A percentile compares a stretch with the other conserved stretches of the same genome.
Evolutionary conservation across 305 asterid genomes (phyloP).

Genomic region (Plantago lanceolata): DNA sequence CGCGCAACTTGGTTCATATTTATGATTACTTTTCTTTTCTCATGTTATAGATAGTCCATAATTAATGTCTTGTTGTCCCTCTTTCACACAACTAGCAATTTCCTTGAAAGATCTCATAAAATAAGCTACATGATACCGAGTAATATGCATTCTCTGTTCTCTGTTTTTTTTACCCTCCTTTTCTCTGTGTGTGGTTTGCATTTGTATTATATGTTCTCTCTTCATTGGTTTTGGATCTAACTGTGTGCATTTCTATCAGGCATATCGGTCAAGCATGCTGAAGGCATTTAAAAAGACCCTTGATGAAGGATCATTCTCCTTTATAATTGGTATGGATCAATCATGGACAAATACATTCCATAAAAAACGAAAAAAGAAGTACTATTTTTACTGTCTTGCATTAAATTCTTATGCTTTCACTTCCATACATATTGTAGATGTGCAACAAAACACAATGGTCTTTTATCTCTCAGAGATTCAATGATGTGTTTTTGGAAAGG

Average conservation of each 20-base stretch:
- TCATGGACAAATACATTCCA: constrained; percentile 24
- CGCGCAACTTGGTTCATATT: too few relatives aligned
- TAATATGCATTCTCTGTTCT: not conserved
- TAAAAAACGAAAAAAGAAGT: not conserved
- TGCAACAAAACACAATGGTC: constrained; percentile 17
- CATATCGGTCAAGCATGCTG: constrained; percentile 97
- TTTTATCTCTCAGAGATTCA: constrained; percentile 30
- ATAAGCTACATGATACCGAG: not conserved
- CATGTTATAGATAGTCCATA: too few relatives aligned
- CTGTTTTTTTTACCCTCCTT: not conserved
- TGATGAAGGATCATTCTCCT: constrained; percentile 90
- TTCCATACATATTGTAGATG: constrained; percentile 19
- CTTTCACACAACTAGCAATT: too few relatives aligned
- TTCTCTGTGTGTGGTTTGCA: constrained; percentile 8
- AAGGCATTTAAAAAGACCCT: constrained; percentile 97
- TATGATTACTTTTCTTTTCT: too few relatives aligned
- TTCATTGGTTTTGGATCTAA: constrained; percentile 20
- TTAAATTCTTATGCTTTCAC: constrained; percentile 15
- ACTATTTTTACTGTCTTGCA: constrained; percentile 5
- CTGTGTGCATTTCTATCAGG: constrained; percentile 45
- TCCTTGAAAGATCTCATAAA: not conserved
- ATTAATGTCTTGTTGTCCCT: too few relatives aligned
- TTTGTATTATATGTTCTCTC: constrained; percentile 14
- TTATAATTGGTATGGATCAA: constrained; percentile 80
- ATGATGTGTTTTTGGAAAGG: constrained; percentile 20